Evolutionary conservation across 176 grass and related monocot genomes (phyloP).

Genomic region (Sorghum bicolor): DNA sequence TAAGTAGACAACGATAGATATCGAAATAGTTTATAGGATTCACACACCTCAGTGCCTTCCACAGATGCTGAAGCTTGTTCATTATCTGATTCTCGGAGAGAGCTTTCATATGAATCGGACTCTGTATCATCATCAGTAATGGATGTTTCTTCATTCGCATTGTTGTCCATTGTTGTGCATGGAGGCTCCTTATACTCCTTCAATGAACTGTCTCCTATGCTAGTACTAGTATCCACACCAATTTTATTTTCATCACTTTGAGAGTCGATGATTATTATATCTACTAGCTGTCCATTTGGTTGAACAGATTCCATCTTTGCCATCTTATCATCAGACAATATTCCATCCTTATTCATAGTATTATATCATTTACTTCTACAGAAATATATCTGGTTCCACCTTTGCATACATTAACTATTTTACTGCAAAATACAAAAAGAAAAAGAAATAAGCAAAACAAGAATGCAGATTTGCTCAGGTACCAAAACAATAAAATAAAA

Average conservation of each 20-base stretch:
- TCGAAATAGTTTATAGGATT: conserved; percentile 27
- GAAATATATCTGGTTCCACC: neutral
- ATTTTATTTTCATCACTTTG: conserved; percentile 18
- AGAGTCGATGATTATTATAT: conserved; percentile 26
- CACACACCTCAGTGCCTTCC: conserved; percentile 58
- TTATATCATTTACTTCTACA: conserved; percentile 6
- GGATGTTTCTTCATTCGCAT: conserved; percentile 36
- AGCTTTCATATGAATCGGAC: conserved; percentile 50
- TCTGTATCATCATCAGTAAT: conserved; percentile 41
- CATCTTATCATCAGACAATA: conserved; percentile 10
- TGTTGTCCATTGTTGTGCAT: neutral
- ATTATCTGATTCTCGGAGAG: conserved; percentile 57
- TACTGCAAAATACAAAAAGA: conserved; percentile 22
- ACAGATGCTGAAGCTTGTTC: conserved; percentile 53
- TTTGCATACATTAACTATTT: conserved; percentile 13
- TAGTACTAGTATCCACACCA: neutral
- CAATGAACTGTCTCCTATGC: neutral
- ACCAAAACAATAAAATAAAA: neutral
- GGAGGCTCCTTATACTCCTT: conserved; percentile 17
- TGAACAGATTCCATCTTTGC: conserved; percentile 22
- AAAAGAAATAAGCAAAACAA: neutral
- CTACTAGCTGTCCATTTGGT: conserved; percentile 21
- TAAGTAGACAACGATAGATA: conserved; percentile 20
- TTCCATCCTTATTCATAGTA: conserved; percentile 24
- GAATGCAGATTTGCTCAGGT: neutral